Evolutionary conservation across 2,329 filamentous ascomycete genomes (phyloP).

Genomic region (Aspergillus versicolor): DNA sequence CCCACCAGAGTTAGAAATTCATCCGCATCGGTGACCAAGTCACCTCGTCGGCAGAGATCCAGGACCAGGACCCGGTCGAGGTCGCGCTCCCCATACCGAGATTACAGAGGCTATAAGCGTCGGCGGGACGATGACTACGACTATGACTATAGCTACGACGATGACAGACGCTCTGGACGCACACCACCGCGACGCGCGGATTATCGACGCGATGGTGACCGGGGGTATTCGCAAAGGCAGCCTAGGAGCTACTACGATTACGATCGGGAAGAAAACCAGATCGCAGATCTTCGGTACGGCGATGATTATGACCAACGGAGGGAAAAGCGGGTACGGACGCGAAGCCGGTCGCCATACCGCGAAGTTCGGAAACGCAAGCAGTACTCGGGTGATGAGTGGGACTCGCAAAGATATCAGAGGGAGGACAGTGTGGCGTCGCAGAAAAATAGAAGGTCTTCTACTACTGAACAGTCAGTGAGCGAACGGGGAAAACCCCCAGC

Average conservation of each 20-base stretch:
- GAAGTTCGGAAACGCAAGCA: slow-evolving; percentile 39
- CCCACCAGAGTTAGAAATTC: slow-evolving; percentile 71
- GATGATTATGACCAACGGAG: slow-evolving; percentile 50
- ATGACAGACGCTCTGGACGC: slow-evolving; percentile 27
- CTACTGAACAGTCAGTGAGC: slow-evolving; percentile 62
- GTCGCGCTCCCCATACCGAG: slow-evolving; percentile 45
- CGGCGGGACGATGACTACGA: slow-evolving; percentile 41
- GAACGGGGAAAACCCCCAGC: slow-evolving; percentile 62
- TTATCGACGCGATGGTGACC: slow-evolving; percentile 44
- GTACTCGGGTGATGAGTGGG: slow-evolving; percentile 38
- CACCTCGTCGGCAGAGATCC: slow-evolving; percentile 62
- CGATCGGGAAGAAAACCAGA: slow-evolving; percentile 47
- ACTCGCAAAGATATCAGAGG: slow-evolving; percentile 24
- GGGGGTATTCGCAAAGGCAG: slow-evolving; percentile 41
- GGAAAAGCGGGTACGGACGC: slow-evolving; percentile 58
- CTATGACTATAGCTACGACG: slow-evolving; percentile 12
- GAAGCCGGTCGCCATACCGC: slow-evolving; percentile 50
- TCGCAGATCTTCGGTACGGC: slow-evolving; percentile 47
- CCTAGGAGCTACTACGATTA: slow-evolving; percentile 51
- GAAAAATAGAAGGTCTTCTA: slow-evolving; percentile 47
- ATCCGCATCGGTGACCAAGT: slow-evolving; percentile 49
- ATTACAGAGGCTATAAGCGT: slow-evolving; percentile 42
- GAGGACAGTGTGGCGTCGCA: slow-evolving; percentile 27
- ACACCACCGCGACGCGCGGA: slow-evolving; percentile 33
- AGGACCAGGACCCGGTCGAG: slow-evolving; percentile 34